These are phyloP conservation scores for Eutrema salsugineum DNA, from an alignment of 441 rosid species.

Conservation along the genomic window DNA sequence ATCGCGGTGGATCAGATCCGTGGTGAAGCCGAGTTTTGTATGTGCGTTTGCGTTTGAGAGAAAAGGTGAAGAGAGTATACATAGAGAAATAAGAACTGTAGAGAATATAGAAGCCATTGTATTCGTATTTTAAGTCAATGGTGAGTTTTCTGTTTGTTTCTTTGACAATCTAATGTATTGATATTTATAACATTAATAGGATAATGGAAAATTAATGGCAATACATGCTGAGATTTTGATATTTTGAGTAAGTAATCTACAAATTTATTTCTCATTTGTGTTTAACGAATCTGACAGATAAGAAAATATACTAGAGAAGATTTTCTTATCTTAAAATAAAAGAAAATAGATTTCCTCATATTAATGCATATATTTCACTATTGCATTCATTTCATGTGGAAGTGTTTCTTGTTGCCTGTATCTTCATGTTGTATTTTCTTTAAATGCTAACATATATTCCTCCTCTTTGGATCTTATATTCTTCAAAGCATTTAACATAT, in stretches of 20 bases:
- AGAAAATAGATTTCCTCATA: too few species aligned
- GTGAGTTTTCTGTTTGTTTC: background rate
- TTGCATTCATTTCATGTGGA: background rate
- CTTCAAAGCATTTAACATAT: background rate
- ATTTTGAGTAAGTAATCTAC: background rate
- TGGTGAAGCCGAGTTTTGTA: constrained; percentile 2
- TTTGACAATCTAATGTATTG: background rate
- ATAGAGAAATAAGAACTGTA: background rate
- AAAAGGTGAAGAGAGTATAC: constrained; percentile 1
- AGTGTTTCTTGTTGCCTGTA: background rate
- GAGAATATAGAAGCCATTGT: background rate
- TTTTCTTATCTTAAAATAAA: background rate
- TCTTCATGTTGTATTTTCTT: background rate
- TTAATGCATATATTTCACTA: too few species aligned
- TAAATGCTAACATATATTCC: background rate
- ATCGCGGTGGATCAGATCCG: constrained; percentile 14
- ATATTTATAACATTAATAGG: constrained; percentile 5
- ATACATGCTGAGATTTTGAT: background rate
- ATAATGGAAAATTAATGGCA: background rate
- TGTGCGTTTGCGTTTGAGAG: constrained; percentile 4
- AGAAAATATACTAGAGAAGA: background rate
- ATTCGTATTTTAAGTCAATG: background rate
- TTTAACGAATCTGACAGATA: background rate
- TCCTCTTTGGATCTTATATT: background rate
- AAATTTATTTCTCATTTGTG: background rate